Conservation (phyloP, 495 filamentous ascomycete species). For the Penicillium nucicola region DNA sequence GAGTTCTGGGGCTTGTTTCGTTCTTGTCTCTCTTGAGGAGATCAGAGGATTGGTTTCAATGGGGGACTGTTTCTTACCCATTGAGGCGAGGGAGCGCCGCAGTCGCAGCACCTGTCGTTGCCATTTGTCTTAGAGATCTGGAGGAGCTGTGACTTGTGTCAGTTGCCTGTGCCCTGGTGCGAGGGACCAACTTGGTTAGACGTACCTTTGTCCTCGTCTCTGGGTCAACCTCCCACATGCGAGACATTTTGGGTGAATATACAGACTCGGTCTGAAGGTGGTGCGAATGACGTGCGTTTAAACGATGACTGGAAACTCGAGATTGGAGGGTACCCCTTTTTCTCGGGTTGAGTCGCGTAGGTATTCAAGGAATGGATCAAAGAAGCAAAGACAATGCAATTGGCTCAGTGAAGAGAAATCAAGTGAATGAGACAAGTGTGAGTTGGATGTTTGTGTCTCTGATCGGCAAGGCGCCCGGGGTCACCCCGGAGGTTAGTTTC, state of each 20-base stretch:
- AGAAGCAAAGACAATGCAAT: background rate
- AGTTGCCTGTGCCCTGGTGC: conserved; percentile 7
- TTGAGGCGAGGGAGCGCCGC: conserved; percentile 90
- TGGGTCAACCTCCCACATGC: conserved; percentile 97
- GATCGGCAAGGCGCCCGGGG: conserved; percentile 22
- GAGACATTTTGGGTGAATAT: conserved; percentile 38
- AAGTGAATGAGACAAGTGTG: conserved; percentile 4
- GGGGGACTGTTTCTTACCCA: conserved; percentile 55
- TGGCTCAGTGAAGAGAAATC: background rate
- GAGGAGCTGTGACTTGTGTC: conserved; percentile 57
- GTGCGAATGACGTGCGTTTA: background rate
- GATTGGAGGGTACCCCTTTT: background rate
- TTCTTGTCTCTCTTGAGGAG: background rate
- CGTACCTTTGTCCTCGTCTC: conserved; percentile 88
- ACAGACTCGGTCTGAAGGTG: background rate
- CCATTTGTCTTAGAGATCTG: conserved; percentile 82
- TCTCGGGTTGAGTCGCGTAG: background rate
- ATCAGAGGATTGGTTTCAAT: background rate
- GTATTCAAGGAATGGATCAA: background rate
- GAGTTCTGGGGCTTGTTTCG: background rate
- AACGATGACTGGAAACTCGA: conserved; percentile 1
- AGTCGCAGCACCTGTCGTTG: conserved; percentile 91
- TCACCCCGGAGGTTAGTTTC: conserved; percentile 16
- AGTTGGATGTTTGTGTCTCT: conserved; percentile 15
- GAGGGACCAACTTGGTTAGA: background rate